Evolutionary conservation across 768 basidiomycete genomes (phyloP).

Genomic region (Leccinum longicurvipes): DNA sequence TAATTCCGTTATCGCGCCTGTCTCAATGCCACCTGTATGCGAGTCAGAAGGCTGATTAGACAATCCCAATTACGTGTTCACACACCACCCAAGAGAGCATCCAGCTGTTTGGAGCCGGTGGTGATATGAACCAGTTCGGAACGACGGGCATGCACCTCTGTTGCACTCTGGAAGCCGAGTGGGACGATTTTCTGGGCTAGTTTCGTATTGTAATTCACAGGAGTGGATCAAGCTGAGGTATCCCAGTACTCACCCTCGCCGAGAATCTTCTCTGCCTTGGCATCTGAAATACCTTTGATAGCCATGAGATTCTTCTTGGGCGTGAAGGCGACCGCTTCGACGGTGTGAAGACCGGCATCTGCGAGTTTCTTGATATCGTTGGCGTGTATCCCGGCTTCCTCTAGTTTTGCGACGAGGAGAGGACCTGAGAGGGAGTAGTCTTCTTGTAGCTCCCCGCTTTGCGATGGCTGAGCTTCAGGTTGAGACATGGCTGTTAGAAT

Average conservation of each 20-base stretch:
- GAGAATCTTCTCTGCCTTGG: slow-evolving; percentile 96
- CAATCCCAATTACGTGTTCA: slow-evolving; percentile 4
- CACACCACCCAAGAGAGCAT: slow-evolving; percentile 89
- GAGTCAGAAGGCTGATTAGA: slow-evolving; percentile 11
- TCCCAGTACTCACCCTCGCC: slow-evolving; percentile 63
- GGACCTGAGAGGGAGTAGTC: slow-evolving; percentile 69
- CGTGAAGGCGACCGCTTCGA: slow-evolving; percentile 95
- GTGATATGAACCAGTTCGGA: slow-evolving; percentile 96
- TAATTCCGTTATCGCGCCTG: slow-evolving; percentile 95
- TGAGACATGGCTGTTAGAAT: slow-evolving; percentile 38
- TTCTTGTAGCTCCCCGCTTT: slow-evolving; percentile 47
- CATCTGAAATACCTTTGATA: slow-evolving; percentile 96
- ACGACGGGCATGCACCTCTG: slow-evolving; percentile 92
- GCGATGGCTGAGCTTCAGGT: slow-evolving; percentile 32
- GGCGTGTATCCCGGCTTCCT: slow-evolving; percentile 84
- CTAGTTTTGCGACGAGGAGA: slow-evolving; percentile 75
- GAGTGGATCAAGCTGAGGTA: background rate
- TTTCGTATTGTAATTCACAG: slow-evolving; percentile 8
- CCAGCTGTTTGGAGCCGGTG: slow-evolving; percentile 93
- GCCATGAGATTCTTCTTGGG: slow-evolving; percentile 88
- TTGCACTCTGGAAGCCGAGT: slow-evolving; percentile 96
- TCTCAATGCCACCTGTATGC: slow-evolving; percentile 85
- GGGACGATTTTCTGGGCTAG: slow-evolving; percentile 94
- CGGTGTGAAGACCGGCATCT: slow-evolving; percentile 89
- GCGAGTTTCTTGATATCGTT: slow-evolving; percentile 94